Base-by-base conservation (phyloP, 305 asterid species). In the Caryopteris hybrid region DNA sequence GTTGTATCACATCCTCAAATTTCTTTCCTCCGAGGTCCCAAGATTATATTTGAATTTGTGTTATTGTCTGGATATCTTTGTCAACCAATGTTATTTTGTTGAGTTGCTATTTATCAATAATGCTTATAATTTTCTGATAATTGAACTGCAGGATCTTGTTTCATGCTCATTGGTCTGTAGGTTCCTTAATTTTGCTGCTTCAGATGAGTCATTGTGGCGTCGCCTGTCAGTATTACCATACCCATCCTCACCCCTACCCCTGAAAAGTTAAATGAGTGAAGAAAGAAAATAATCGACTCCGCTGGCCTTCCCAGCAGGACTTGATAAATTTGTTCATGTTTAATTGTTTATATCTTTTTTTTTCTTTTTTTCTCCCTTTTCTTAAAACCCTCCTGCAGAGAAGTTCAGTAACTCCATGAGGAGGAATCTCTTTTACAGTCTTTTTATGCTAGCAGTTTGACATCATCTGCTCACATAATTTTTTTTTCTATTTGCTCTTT, bases 171-270 rank as follows among this genome's bases (percentile, higher is more conserved):
- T 88, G 87, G 96, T 85, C 45, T 92, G 97, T 79, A 85, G 83
- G 79, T 89, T 87, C 80, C 82, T 92, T 33, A 86, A 80, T 69
- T 70, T 65, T 82, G 95, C 92, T 75, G 95, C 98, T 75, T 78
- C 95, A 12, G 98, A 89, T 64, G 98, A 92, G 76, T 86, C 96
- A 25, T 75, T 92, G 84, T 92, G 98, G 98, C 95, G 96, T 59
- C 91, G 92, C 84, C 78, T 92, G 98, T 92, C 27, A 70, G 75
- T 72, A 89, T 95, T 84, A 64, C 42, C 69, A 22, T 39, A 65
- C 64, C 69, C 73, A 9, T 39, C 60, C 33, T 45, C n/a, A 38
- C 2, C 2, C 61, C 51, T 18, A 38, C 61, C 74, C 66, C 60
- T 46, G 18, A 64, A 34, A 43, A 25, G 8, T 64, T 38, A 29